A percentile compares a stretch with the other conserved stretches of the same genome.
Conservation (phyloP, 441 rosid genomes). For the Brassica balearica region DNA sequence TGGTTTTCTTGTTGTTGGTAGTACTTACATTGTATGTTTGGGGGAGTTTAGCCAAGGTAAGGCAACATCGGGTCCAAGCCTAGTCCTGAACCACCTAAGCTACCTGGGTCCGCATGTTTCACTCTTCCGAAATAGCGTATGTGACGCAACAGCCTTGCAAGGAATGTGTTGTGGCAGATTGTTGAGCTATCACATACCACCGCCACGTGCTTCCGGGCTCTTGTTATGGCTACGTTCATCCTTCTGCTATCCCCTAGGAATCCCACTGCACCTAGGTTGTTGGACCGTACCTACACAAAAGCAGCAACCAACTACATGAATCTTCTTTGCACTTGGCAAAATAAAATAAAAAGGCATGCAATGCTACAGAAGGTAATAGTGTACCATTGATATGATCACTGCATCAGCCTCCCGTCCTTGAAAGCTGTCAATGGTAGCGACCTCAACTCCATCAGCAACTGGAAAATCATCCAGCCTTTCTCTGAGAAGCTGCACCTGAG, state of each 20-base stretch:
- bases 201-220: constrained; percentile 89
- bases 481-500: constrained; percentile 94
- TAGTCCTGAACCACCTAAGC: constrained; percentile 85
- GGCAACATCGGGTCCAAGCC: constrained; percentile 96
- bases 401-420: constrained; percentile 99
- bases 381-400: constrained; percentile 96
- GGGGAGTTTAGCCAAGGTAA: constrained; percentile 58
- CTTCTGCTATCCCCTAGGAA: constrained; percentile 93
- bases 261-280: constrained; percentile 92
- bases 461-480: constrained; percentile 89
- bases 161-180: constrained; percentile 91
- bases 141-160: constrained; percentile 89
- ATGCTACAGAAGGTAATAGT: constrained; percentile 9
- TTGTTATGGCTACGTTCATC: constrained; percentile 95
- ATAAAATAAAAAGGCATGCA: background rate
- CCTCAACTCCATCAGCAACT: constrained; percentile 85
- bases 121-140: constrained; percentile 89
- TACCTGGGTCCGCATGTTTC: constrained; percentile 88
- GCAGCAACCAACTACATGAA: background rate
- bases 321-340: background rate
- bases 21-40: constrained; percentile 12
- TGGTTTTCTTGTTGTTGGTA: background rate
- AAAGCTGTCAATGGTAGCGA: constrained; percentile 97
- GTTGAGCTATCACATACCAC: constrained; percentile 97
- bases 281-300: constrained; percentile 77